These are phyloP conservation scores for Vaccinium darrowii DNA, from an alignment of 148 eudicot species.

Conservation along the genomic window DNA sequence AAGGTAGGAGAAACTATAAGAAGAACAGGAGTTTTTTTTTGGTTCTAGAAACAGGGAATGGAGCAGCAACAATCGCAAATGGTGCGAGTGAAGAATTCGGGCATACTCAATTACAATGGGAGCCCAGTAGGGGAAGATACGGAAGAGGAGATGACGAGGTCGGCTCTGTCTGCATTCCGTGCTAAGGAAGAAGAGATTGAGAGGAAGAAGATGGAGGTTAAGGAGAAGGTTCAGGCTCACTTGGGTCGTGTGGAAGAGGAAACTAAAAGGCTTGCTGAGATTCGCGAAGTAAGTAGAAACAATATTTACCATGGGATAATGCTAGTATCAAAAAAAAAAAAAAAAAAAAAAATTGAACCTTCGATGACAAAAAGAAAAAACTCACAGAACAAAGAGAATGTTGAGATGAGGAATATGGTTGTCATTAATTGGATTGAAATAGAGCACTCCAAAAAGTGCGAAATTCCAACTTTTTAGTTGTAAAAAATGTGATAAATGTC, in stretches of 20 bases:
- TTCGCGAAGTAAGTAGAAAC: conserved; percentile 61
- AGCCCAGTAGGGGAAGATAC: conserved; percentile 49
- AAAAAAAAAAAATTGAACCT: background rate
- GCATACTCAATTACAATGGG: conserved; percentile 36
- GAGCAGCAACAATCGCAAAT: conserved; percentile 48
- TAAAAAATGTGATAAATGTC: background rate
- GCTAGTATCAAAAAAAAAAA: background rate
- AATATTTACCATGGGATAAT: background rate
- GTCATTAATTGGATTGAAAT: background rate
- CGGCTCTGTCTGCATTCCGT: conserved; percentile 60
- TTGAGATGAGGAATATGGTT: background rate
- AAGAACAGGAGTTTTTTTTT: background rate
- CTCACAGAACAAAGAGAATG: background rate
- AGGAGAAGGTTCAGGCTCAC: conserved; percentile 65
- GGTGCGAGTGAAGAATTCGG: conserved; percentile 49
- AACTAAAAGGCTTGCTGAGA: conserved; percentile 81
- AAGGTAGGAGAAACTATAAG: background rate
- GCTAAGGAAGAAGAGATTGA: conserved; percentile 95
- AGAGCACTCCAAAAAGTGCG: background rate
- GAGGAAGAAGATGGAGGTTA: conserved; percentile 70
- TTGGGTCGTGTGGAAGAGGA: conserved; percentile 81
- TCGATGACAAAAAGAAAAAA: background rate
- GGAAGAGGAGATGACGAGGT: conserved; percentile 69
- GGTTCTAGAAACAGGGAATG: conserved; percentile 33
- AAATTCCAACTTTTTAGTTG: too few relatives aligned